These are phyloP conservation scores for Dactylellina sp. DNA, from an alignment of 2,329 filamentous ascomycete genomes.

Conservation along the genomic window DNA sequence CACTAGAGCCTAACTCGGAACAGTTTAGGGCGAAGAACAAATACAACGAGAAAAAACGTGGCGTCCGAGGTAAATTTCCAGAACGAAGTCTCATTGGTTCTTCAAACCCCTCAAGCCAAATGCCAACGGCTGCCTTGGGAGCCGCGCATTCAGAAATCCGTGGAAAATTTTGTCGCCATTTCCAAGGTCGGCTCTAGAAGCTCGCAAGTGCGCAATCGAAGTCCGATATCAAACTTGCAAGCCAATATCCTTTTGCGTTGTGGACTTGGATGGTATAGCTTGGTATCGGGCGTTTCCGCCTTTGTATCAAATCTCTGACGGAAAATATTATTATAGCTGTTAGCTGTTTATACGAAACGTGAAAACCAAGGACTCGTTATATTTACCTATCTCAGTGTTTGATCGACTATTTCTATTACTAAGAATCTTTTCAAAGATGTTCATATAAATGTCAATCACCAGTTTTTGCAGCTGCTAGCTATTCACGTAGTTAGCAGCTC, in stretches of 20 bases:
- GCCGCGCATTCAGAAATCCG: constrained; percentile 15
- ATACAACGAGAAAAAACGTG: constrained; percentile 34
- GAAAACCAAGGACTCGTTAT: background rate
- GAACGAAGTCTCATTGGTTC: constrained; percentile 38
- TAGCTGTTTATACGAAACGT: background rate
- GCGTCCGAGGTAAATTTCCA: constrained; percentile 46
- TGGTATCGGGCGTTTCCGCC: constrained; percentile 31
- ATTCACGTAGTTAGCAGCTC: no score
- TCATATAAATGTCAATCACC: no score
- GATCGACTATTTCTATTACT: background rate
- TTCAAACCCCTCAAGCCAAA: constrained; percentile 27
- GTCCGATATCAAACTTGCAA: constrained; percentile 17
- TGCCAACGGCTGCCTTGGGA: constrained; percentile 51
- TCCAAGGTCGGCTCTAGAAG: constrained; percentile 43
- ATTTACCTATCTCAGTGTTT: constrained; percentile 19
- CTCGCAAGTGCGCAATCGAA: constrained; percentile 27
- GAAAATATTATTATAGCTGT: background rate
- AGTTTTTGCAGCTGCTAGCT: no score
- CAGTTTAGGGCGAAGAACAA: constrained; percentile 23
- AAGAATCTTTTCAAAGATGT: no score
- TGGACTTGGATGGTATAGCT: background rate
- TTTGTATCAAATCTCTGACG: background rate
- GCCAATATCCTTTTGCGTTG: background rate
- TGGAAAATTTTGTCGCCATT: constrained; percentile 40
- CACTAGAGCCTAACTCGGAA: constrained; percentile 17